Evolutionary conservation across 345 rosid genomes (phyloP), one percentile per base, ranked within the genome.

Genomic region (Tarenaya hassleriana): DNA sequence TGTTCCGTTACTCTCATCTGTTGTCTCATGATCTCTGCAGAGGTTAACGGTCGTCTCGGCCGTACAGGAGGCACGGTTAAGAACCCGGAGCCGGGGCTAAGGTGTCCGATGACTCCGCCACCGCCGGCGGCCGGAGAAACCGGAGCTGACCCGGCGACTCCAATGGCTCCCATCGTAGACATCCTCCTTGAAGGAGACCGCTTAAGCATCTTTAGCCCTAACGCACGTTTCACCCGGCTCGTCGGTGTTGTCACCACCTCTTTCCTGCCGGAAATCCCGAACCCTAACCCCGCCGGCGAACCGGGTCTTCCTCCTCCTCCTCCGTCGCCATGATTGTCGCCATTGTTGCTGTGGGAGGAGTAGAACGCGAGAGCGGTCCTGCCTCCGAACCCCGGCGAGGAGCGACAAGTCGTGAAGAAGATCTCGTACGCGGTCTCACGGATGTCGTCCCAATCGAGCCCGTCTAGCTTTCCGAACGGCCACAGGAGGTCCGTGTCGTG

Each of bases 391-490:
- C 95, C 87, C 0, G 96, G 95, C 11, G 89, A 80, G 1, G 95
- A 83, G 6, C 98, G 68, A 45, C 98, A 92, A 11, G 96, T 61
- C 2, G 86, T 85, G 77, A 92, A 83, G 67, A 92, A 88, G 13
- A 92, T 74, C 70, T 88, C 96, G 20, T 92, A 92, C 20, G 98
- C 90, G 0, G 86, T 73, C 59, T 85, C 95, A 4, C 96, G 77
- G 55, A 92, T 68, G 39, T 88, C 95, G 5, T 88, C 82, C 3
- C 60, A 37, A 2, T 79, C 86, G 1, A 84, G 70, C 40, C 70
- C 73, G 5, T 69, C 67, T 10, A 88, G 80, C 58, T 71, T 68
- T 20, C 77, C 82, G 2, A 85, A 85, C 4, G 96, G 98, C 84
- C 96, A 92, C 4, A 60, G 34, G 35, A 88, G 84, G 70, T 83